Evolutionary conservation across 2,329 filamentous ascomycete species (phyloP).

Genomic region (Ascomycota sp.): DNA sequence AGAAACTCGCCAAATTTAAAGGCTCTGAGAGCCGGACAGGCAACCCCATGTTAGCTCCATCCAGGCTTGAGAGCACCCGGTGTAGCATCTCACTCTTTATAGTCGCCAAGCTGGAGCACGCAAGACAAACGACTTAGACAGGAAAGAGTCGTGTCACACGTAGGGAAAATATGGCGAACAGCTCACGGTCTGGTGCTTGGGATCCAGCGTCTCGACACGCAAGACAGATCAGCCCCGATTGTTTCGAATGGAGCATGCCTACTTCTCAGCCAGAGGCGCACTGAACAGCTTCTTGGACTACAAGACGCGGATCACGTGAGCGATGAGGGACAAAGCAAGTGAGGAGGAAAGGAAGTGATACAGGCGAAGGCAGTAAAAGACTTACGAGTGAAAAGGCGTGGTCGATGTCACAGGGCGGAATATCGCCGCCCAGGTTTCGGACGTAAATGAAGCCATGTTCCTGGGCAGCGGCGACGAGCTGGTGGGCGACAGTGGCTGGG

Average conservation of each 20-base stretch:
- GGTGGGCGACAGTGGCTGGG: slow-evolving; percentile 35
- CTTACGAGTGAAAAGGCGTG: slow-evolving; percentile 54
- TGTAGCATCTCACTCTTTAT: slow-evolving; percentile 49
- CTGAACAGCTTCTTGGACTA: slow-evolving; percentile 52
- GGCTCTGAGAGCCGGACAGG: slow-evolving; percentile 30
- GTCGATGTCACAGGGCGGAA: slow-evolving; percentile 45
- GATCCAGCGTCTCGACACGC: slow-evolving; percentile 76
- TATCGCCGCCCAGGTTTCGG: slow-evolving; percentile 49
- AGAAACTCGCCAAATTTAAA: slow-evolving; percentile 80
- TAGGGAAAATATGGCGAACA: neutral
- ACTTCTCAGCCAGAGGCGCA: slow-evolving; percentile 50
- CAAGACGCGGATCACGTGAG: neutral
- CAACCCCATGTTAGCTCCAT: neutral
- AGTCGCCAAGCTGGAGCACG: slow-evolving; percentile 46
- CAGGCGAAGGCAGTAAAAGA: neutral
- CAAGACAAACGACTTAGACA: neutral
- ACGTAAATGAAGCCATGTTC: slow-evolving; percentile 83
- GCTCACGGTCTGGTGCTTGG: slow-evolving; percentile 54
- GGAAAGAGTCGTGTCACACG: neutral
- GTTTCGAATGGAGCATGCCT: slow-evolving; percentile 53
- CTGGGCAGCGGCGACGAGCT: slow-evolving; percentile 60
- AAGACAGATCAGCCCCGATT: slow-evolving; percentile 82
- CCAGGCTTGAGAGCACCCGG: too few relatives aligned
- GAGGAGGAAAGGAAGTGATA: neutral
- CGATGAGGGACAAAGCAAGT: neutral